These are phyloP conservation scores for Leishmania arabica DNA, from an alignment of 208 protist species.

Conservation along the genomic window DNA sequence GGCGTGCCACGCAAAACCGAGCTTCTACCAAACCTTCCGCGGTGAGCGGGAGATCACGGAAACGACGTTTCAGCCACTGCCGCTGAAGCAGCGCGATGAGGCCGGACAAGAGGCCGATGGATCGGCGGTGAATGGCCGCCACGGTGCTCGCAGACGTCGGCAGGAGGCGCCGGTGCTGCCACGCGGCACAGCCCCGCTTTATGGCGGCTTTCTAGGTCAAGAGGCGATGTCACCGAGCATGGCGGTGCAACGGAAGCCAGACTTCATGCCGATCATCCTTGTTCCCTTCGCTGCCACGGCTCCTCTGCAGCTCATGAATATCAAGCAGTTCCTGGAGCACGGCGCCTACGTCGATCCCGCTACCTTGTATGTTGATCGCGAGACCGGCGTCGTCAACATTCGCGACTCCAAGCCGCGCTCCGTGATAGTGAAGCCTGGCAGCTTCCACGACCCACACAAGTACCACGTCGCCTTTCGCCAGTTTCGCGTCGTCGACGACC, in stretches of 20 bases:
- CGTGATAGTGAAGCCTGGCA: constrained; percentile 71
- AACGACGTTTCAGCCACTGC: constrained; percentile 25
- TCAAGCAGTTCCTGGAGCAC: constrained; percentile 76
- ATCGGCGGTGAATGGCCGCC: constrained; percentile 9
- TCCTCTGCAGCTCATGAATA: constrained; percentile 84
- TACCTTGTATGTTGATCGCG: constrained; percentile 66
- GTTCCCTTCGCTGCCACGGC: constrained; percentile 71
- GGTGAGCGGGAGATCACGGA: constrained; percentile 33
- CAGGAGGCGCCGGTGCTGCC: constrained; percentile 4
- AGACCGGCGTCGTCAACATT: constrained; percentile 69
- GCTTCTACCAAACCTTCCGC: constrained; percentile 39
- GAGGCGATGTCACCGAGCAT: constrained; percentile 47
- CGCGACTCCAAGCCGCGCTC: constrained; percentile 71
- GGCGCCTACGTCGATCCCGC: constrained; percentile 82
- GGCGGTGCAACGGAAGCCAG: constrained; percentile 46
- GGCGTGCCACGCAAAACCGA: constrained; percentile 56
- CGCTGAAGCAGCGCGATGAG: constrained; percentile 3
- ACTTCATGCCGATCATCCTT: constrained; percentile 89
- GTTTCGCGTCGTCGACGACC: constrained; percentile 86
- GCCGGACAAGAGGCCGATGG: constrained; percentile 3
- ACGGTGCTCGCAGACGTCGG: constrained; percentile 16
- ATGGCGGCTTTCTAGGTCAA: constrained; percentile 26
- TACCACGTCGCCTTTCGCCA: constrained; percentile 66
- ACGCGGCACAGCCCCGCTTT: constrained; percentile 19
- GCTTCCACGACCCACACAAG: constrained; percentile 72